Evolutionary conservation across 768 basidiomycete species (phyloP), one percentile per base, ranked within the genome.

Genomic region (Cystoderma amianthinum): DNA sequence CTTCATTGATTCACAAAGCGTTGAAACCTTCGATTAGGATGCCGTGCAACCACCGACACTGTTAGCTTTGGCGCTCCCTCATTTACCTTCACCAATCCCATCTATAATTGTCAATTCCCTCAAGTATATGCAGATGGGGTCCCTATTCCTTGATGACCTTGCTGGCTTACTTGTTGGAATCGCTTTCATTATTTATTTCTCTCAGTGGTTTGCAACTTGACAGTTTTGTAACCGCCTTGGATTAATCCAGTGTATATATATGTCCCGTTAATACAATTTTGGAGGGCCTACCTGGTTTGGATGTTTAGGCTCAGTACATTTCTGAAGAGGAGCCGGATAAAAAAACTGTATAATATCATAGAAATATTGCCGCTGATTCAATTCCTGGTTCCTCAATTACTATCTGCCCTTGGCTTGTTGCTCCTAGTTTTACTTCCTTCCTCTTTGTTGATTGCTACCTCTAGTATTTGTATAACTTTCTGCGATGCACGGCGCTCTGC

Each of bases 121-220:
- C 44, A 82, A 78, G 46, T 89, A 90, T 61, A 43, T 83, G 18
- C 76, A 78, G 44, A 78, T 91, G 71, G 76, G 71, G 5, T 71
- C 76, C 1, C 53, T 75, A 18, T 74, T 89, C 54, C 56, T 87
- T 18, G 82, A 91, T 45, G 88, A 88, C 49, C 57, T 91, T 0
- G 75, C 85, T 2, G 76, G 74, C 1, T 54, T 85, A 3, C 54
- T 90, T 4, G 76, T 90, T n/a, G 84, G 80, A 2, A 56, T 90
- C 5, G 88, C 87, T 4, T 54, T 90, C 45, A 62, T 83, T 18
- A 59, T 85, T 5, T 63, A 72, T 52, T 56, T 78, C 43, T 69
- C 78, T 10, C 66, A 69, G 7, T 78, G 70, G 71, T 49, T 72
- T 20, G 48, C 55, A 25, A 39, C 44, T 30, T 44, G 16, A 34